phyloP scores from a whole-genome alignment of 1,284 basidiomycete genomes.

The Apiotrichum domesticum region DNA sequence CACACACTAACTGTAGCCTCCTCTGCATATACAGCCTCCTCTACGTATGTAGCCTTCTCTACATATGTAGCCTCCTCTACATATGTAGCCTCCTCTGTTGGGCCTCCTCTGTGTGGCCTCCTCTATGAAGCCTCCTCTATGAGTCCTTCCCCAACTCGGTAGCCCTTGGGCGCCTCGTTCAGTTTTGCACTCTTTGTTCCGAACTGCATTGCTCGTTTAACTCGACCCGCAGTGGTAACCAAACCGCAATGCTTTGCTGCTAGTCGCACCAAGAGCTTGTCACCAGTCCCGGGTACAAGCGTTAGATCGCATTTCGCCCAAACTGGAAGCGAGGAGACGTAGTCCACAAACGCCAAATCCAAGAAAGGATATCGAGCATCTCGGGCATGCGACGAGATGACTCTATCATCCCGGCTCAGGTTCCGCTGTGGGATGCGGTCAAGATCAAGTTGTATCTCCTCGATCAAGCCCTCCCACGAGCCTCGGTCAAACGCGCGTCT shows the following conservation, averaged over 20 bases:
- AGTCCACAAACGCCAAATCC: conserved; percentile 67
- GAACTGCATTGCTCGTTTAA: conserved; percentile 96
- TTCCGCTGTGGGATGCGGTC: conserved; percentile 83
- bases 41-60: too few species aligned
- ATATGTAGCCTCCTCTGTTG: too few species aligned
- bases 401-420: conserved; percentile 85
- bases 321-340: conserved; percentile 68
- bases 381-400: conserved; percentile 79
- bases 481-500: conserved; percentile 63
- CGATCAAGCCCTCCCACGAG: conserved; percentile 66
- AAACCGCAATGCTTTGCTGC: conserved; percentile 65
- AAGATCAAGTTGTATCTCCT: conserved; percentile 90
- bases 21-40: too few species aligned
- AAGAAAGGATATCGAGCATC: conserved; percentile 89
- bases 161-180: conserved; percentile 15
- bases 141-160: conserved; percentile 21
- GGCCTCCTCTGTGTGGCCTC: too few species aligned
- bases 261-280: conserved; percentile 76
- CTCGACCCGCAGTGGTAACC: conserved; percentile 60
- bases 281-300: conserved; percentile 59
- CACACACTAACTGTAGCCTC: too few species aligned
- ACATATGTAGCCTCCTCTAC: too few species aligned
- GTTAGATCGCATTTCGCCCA: conserved; percentile 66
- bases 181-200: conserved; percentile 88
- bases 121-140: background rate